Evolutionary conservation across 371 early-diverging fungal species (phyloP), one percentile per base, ranked within the genome.

Genomic region (Mortierella polycephala): DNA sequence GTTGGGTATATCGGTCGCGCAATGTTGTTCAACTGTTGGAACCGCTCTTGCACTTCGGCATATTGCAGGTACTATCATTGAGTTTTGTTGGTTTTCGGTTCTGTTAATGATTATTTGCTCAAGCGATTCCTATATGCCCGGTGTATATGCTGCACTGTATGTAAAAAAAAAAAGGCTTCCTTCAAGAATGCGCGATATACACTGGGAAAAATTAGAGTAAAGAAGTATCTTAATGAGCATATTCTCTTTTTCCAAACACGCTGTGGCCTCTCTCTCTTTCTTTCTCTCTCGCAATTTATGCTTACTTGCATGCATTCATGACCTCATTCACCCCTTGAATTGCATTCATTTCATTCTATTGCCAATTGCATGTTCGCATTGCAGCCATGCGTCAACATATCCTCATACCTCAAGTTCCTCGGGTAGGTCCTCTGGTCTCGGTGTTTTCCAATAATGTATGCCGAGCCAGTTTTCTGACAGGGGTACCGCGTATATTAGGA

Each of bases 401-500:
- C 14, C 6, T 16, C 12, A 9, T 70, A 75, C 76, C 57, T 75
- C 71, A 5, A 75, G 67, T 23, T 75, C 76, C 23, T 44, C 52
- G 13, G 76, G 71, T 21, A 75, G 21, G 49, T 59, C 60, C n/a
- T 75, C 63, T 23, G 20, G 23, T 10, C 7, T n/a, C 0, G 76
- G 49, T 20, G 65, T 46, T n/a, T 55, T 51, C 76, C 76, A 75
- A 20, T 59, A 60, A 40, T 64, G 57, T 1, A 37, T 37, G 10
- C 71, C 71, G 16, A 55, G 52, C 71, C 71, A 71, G 9, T 40
- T 51, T 20, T 55, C 62, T 10, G 20, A 20, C 20, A 75, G 52
- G 13, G 76, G 76, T 21, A 75, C 71, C 13, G 76, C 71, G 21
- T 66, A 42, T 5, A 75, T 23, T 12, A 66, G 57, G 39, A 70